phyloP scores from a whole-genome alignment of 1,284 basidiomycete genomes.

The Termitomyces sp. region DNA sequence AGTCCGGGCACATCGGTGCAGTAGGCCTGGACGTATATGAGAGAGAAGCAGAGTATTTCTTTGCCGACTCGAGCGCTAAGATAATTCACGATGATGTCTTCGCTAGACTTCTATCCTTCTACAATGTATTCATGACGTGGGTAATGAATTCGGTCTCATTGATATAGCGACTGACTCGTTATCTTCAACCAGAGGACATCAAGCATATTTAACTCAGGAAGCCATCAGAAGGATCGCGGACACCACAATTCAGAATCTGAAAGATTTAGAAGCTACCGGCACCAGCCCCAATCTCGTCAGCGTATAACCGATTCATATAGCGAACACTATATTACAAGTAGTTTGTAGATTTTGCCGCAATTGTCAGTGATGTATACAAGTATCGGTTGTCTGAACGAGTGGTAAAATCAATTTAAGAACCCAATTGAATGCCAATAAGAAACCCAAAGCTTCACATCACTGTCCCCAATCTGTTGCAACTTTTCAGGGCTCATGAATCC shows the following conservation, averaged over 20 bases:
- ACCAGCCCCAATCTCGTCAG: constrained; percentile 24
- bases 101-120: constrained; percentile 35
- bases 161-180: background rate
- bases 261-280: constrained; percentile 25
- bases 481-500: background rate
- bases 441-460: constrained; percentile 8
- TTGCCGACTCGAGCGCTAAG: constrained; percentile 33
- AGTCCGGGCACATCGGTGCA: constrained; percentile 30
- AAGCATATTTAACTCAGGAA: constrained; percentile 34
- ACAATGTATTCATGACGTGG: constrained; percentile 38
- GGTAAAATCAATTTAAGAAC: background rate
- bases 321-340: background rate
- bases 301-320: background rate
- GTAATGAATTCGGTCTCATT: constrained; percentile 5
- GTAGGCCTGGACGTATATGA: constrained; percentile 37
- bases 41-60: constrained; percentile 33
- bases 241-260: constrained; percentile 30
- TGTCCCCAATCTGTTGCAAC: background rate
- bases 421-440: constrained; percentile 6
- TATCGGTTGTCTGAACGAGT: background rate
- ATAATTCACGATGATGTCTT: constrained; percentile 37
- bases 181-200: constrained; percentile 27
- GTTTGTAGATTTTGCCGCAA: background rate
- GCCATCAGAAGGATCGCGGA: constrained; percentile 32
- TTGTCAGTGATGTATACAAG: background rate